Evolutionary conservation across 2,329 filamentous ascomycete species (phyloP).

Genomic region (Remersonia thermophila): DNA sequence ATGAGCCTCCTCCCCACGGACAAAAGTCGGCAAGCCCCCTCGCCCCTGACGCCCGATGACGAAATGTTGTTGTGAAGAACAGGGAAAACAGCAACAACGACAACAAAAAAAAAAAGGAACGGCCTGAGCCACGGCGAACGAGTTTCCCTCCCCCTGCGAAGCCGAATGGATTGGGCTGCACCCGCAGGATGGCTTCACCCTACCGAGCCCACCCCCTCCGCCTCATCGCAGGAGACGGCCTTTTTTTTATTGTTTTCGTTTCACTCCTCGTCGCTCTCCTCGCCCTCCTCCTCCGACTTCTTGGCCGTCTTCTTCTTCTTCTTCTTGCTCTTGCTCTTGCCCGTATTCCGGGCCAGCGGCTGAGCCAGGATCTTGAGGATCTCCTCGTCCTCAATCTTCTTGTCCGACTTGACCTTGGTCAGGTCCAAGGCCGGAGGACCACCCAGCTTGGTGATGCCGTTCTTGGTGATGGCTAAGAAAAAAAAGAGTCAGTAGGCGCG

Average conservation of each 20-base stretch:
- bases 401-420: slow-evolving; percentile 79
- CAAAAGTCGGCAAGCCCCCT: too few species aligned
- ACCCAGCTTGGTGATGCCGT: slow-evolving; percentile 79
- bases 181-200: too few species aligned
- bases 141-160: too few species aligned
- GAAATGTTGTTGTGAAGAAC: too few species aligned
- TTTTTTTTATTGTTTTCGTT: neutral
- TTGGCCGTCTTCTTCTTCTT: slow-evolving; percentile 53
- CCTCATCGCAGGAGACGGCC: too few species aligned
- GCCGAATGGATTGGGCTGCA: too few species aligned
- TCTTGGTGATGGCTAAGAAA: slow-evolving; percentile 80
- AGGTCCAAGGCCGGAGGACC: slow-evolving; percentile 65
- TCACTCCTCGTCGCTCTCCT: slow-evolving; percentile 27
- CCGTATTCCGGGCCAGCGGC: slow-evolving; percentile 74
- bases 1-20: too few species aligned
- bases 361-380: slow-evolving; percentile 88
- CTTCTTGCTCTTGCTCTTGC: slow-evolving; percentile 87
- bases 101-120: too few species aligned
- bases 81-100: too few species aligned
- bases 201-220: too few species aligned
- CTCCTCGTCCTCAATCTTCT: slow-evolving; percentile 96
- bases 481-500: slow-evolving; percentile 16
- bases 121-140: too few species aligned
- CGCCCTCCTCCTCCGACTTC: slow-evolving; percentile 26
- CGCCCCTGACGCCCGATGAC: too few species aligned